These are phyloP conservation scores for Golubevia pallescens DNA, from an alignment of 1,284 basidiomycete genomes.

Conservation along the genomic window DNA sequence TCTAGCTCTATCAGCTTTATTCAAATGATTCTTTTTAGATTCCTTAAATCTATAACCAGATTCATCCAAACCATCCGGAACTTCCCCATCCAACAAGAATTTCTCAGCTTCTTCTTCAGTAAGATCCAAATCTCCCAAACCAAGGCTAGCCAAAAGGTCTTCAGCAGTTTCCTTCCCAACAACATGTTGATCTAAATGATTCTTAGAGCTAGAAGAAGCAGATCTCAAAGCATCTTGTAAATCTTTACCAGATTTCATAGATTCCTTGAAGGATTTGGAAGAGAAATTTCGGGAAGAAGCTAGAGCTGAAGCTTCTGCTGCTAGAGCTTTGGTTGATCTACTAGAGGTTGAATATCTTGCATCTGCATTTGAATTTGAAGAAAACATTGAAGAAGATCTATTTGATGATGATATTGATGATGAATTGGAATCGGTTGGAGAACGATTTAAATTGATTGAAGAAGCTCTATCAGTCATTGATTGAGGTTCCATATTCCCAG, in stretches of 20 bases:
- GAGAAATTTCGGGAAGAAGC: conserved; percentile 23
- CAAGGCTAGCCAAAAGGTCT: conserved; percentile 49
- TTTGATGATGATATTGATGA: conserved; percentile 14
- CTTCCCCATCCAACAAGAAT: conserved; percentile 38
- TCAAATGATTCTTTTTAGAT: conserved; percentile 6
- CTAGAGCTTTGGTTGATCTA: conserved; percentile 30
- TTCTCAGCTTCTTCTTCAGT: conserved; percentile 48
- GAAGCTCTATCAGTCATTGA: conserved; percentile 10
- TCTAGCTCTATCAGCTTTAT: conserved; percentile 34
- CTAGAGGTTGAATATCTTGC: conserved; percentile 33
- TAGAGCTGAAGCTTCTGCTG: conserved; percentile 41
- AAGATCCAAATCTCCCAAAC: conserved; percentile 45
- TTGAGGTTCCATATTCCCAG: conserved; percentile 7
- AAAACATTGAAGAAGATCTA: conserved; percentile 7
- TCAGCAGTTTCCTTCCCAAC: conserved; percentile 40
- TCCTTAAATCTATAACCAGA: conserved; percentile 30
- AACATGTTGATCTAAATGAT: conserved; percentile 20
- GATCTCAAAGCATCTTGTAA: conserved; percentile 34
- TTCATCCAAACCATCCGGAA: conserved; percentile 30
- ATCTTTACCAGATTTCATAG: conserved; percentile 30
- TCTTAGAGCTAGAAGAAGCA: conserved; percentile 10
- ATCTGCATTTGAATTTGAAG: conserved; percentile 16
- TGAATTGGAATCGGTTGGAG: conserved; percentile 9
- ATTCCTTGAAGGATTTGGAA: conserved; percentile 21
- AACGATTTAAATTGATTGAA: background rate